Base-by-base conservation (phyloP, 331 rosid genomes). In the Dryas integrifolia region DNA sequence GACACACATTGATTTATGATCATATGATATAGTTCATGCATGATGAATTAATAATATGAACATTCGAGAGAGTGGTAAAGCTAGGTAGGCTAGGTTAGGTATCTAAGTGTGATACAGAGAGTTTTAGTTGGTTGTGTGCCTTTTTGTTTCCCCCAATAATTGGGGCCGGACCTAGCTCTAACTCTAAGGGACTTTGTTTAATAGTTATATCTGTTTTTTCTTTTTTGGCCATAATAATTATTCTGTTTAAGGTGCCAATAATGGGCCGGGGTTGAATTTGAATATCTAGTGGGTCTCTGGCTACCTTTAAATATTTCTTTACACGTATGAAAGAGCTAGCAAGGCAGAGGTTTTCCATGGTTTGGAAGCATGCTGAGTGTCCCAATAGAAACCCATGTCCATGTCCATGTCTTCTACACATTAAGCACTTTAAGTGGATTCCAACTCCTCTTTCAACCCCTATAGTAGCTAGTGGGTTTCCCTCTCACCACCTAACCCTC, bases 361-460 rank as follows among this genome's bases (percentile, higher is more conserved):
- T 65, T 81, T 81, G 74, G 80, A 84, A 81, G 61, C 80, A 72
- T 82, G 85, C 72, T 79, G 52, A 82, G 75, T 78, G 82, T 85
- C 87, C 79, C 87, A 70, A 83, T 78, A 77, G 75, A 85, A 81
- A 72, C 26, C 40, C 35, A 30, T 30, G 30, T 30, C 35, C 35
- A 30, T 30, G 35, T 30, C 35, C 3, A 72, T 85, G 87, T 89
- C 88, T 69, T 84, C 77, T 82, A 82, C 87, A 89, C 69, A 76
- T 68, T 86, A 78, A 80, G 85, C 96, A 79, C 83, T 82, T 80
- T 80, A 79, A 91, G 98, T 93, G 98, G 92, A 88, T 83, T 91
- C 98, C 98, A 89, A 93, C 98, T 87, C 98, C 88, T 69, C 89
- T 56, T 59, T 85, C 96, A 90, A 90, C 96, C 87, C 79, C 35